Percentiles rank a stretch among this genome's conserved stretches.
Evolutionary conservation across 306 rosid genomes (phyloP).

Genomic region (Malus sylvestris): DNA sequence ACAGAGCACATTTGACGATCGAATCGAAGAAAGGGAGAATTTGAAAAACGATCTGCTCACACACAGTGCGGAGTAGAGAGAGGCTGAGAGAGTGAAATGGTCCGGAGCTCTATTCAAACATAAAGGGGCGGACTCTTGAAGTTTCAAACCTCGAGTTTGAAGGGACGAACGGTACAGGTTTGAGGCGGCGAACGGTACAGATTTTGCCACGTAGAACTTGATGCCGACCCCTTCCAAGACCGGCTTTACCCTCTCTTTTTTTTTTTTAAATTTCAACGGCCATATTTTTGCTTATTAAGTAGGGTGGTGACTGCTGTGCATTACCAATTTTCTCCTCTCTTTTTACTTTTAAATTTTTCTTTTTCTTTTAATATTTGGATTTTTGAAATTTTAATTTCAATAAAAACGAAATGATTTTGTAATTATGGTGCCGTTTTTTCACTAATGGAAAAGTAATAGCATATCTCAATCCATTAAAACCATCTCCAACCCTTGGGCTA

Average conservation of each 20-base stretch:
- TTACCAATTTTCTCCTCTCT: neutral
- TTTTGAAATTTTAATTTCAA: neutral
- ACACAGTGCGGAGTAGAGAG: conserved; percentile 4
- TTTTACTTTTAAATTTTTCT: neutral
- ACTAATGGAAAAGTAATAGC: neutral
- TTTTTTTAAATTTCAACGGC: conserved; percentile 27
- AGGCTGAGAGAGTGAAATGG: conserved; percentile 33
- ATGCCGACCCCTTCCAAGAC: neutral
- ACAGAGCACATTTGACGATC: conserved; percentile 42
- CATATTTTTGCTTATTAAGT: neutral
- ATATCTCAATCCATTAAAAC: neutral
- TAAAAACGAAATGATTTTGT: neutral
- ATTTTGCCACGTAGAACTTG: conserved; percentile 22
- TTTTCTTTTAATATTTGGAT: neutral
- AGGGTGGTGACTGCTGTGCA: too few relatives aligned
- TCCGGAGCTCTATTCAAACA: conserved; percentile 59
- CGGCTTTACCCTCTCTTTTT: neutral
- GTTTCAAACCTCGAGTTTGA: conserved; percentile 48
- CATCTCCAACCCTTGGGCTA: too few relatives aligned
- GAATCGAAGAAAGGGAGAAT: neutral
- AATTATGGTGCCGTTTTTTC: neutral
- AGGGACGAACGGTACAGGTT: conserved; percentile 2
- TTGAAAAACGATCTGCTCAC: conserved; percentile 22
- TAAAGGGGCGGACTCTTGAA: conserved; percentile 53
- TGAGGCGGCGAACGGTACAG: neutral